Evolutionary conservation across 768 basidiomycete species (phyloP), one percentile per base, ranked within the genome.

Genomic region (Agrocybe chaxingu): DNA sequence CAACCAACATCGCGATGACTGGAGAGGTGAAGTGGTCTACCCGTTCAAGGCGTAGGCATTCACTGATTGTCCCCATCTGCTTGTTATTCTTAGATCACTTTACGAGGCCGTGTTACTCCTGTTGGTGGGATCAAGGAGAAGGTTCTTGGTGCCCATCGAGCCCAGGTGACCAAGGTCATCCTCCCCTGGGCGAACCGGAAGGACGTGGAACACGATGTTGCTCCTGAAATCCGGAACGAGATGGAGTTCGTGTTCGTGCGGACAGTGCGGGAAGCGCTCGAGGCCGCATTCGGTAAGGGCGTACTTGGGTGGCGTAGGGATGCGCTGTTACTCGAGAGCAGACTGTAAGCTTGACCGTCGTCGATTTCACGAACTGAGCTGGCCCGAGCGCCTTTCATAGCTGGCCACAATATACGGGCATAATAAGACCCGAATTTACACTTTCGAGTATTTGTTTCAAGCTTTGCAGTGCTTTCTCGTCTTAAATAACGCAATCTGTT

Each of bases 61-160:
- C 24, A 24, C 24, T 24, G 24, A 24, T 24, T 16, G 16, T 16
- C 16, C 16, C 16, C 16, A 16, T 16, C 16, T 16, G 16, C 16
- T 16, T 16, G 16, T 16, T 16, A 16, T 16, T 16, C 16, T 16
- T 16, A 16, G 16, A 87, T 95, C 47, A 96, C 93, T 0, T 76
- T 93, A 1, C 80, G 91, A 16, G 16, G 16, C 11, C 81, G 81
- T 7, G 85, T 92, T 33, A 88, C 85, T 0, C 82, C 92, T 4
- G 89, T 96, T 1, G 16, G 16, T 3, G 92, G 92, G 0, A 89
- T 96, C 67, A 92, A 93, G 62, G 93, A 16, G 74, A 92, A 92
- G 63, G 82, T 95, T 1, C 78, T 96, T 12, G 92, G 92, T 12
- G 93, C 93, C 0, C 92, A 95, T 65, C 83, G 93, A 5, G 91